These are phyloP conservation scores for Atkinsonella hypoxylon DNA, from an alignment of 2,329 filamentous ascomycete species.

Conservation along the genomic window DNA sequence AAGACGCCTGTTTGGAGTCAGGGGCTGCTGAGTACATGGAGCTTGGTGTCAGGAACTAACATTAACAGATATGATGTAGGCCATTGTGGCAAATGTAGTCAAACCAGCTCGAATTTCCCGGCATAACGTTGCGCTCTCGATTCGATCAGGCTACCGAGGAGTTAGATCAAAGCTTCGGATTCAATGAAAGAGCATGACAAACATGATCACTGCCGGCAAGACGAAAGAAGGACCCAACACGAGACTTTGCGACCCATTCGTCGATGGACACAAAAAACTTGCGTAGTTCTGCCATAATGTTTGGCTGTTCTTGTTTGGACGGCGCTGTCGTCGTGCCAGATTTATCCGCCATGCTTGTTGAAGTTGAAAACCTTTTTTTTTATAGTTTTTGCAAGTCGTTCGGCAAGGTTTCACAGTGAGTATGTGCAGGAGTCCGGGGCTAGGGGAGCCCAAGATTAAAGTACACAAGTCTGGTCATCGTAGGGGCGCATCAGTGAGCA, in stretches of 20 bases:
- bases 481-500: neutral
- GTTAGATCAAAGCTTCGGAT: neutral
- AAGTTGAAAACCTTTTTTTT: neutral
- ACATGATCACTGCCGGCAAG: slow-evolving; percentile 6
- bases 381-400: neutral
- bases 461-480: no score
- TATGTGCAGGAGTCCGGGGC: neutral
- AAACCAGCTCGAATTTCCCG: slow-evolving; percentile 69
- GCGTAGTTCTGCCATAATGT: slow-evolving; percentile 28
- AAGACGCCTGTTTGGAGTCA: slow-evolving; percentile 42
- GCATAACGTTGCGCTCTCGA: slow-evolving; percentile 58
- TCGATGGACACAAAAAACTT: slow-evolving; percentile 37
- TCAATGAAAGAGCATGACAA: neutral
- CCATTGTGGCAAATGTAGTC: slow-evolving; percentile 73
- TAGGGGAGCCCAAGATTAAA: no score
- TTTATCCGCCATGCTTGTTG: neutral
- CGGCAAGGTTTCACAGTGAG: neutral
- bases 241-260: slow-evolving; percentile 4
- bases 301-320: slow-evolving; percentile 2
- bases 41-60: slow-evolving; percentile 22
- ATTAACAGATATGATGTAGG: slow-evolving; percentile 71
- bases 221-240: slow-evolving; percentile 5
- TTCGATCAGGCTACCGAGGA: slow-evolving; percentile 46
- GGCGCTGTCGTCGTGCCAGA: slow-evolving; percentile 2
- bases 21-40: neutral